Evolutionary conservation across 495 filamentous ascomycete genomes (phyloP).

Genomic region (Hyphodiscus hymeniophilus): DNA sequence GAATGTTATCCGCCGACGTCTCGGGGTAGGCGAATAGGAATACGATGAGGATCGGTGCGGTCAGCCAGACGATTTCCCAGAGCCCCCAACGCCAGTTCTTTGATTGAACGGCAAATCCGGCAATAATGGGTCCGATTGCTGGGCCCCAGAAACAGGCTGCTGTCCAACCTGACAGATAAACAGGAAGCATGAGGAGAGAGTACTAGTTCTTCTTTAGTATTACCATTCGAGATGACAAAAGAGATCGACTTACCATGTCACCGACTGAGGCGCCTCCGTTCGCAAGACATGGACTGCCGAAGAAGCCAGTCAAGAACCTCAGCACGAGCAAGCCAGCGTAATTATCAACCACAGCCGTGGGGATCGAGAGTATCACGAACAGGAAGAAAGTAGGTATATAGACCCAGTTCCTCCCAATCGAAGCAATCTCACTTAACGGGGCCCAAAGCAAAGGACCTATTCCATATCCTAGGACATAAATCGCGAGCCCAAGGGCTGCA

Average conservation of each 20-base stretch:
- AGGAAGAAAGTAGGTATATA: conserved; percentile 62
- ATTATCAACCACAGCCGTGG: conserved; percentile 66
- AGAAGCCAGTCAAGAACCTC: conserved; percentile 68
- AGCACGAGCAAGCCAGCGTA: conserved; percentile 63
- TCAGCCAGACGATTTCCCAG: conserved; percentile 46
- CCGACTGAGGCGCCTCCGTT: conserved; percentile 74
- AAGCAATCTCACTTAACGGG: conserved; percentile 53
- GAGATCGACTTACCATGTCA: conserved; percentile 63
- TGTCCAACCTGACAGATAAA: conserved; percentile 57
- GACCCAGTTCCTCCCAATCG: conserved; percentile 51
- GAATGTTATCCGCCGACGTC: conserved; percentile 38
- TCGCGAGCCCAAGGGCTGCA: conserved; percentile 43
- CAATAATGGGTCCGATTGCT: conserved; percentile 53
- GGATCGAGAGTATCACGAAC: conserved; percentile 70
- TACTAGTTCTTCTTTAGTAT: background rate
- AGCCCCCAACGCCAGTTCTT: conserved; percentile 51
- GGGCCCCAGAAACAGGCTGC: conserved; percentile 38
- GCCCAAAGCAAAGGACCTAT: conserved; percentile 37
- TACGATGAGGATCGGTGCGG: conserved; percentile 34
- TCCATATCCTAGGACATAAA: conserved; percentile 56
- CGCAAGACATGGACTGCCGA: conserved; percentile 67
- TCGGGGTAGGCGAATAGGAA: conserved; percentile 40
- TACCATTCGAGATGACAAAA: conserved; percentile 48
- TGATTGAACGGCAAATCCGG: conserved; percentile 53
- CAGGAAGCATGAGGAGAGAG: conserved; percentile 55